Conservation (phyloP, 2,329 filamentous ascomycete species). For the Hypoxylon sp. region DNA sequence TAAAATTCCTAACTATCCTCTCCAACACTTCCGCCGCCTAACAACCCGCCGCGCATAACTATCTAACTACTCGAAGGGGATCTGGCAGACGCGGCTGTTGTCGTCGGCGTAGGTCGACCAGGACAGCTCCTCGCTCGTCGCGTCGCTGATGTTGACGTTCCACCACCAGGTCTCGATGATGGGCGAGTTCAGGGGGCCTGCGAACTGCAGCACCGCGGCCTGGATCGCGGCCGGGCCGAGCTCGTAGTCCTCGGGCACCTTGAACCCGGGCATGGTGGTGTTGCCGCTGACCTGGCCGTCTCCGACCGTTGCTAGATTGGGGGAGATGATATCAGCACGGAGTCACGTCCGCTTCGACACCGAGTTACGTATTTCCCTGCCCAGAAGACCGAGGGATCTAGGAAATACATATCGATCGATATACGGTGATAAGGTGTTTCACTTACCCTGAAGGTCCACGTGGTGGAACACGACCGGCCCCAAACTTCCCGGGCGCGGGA, state of each 20-base stretch:
- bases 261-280: not conserved
- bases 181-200: slow-evolving; percentile 11
- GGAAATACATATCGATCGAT: not conserved
- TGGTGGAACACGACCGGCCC: slow-evolving; percentile 7
- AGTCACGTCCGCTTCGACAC: too few species aligned
- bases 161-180: slow-evolving; percentile 16
- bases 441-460: slow-evolving; percentile 20
- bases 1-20: too few species aligned
- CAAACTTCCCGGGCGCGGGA: slow-evolving; percentile 11
- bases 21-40: not conserved
- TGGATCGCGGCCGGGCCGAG: slow-evolving; percentile 14
- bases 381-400: not conserved
- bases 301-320: slow-evolving; percentile 7
- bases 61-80: slow-evolving; percentile 2
- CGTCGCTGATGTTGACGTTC: slow-evolving; percentile 17
- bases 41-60: not conserved
- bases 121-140: slow-evolving; percentile 10
- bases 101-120: slow-evolving; percentile 10
- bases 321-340: not conserved
- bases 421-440: not conserved
- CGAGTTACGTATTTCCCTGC: too few species aligned
- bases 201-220: slow-evolving; percentile 18
- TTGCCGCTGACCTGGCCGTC: slow-evolving; percentile 13
- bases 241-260: slow-evolving; percentile 1
- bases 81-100: slow-evolving; percentile 17